Evolutionary conservation across 2,329 filamentous ascomycete species (phyloP).

Genomic region (Ceratocystis papillata): DNA sequence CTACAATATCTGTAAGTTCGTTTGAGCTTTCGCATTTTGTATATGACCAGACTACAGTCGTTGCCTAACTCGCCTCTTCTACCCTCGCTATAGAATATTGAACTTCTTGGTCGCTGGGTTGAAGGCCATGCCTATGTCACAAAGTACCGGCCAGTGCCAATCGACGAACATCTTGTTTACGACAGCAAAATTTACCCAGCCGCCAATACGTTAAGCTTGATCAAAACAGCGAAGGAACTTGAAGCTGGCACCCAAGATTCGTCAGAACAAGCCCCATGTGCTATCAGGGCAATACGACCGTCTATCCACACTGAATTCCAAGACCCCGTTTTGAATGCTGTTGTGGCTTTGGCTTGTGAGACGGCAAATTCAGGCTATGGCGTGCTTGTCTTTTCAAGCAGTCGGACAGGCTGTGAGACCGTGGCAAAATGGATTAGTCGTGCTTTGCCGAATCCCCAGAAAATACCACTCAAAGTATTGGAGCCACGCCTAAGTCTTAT

Average conservation of each 20-base stretch:
- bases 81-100: conserved; percentile 47
- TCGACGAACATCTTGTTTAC: conserved; percentile 63
- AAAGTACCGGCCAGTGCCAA: conserved; percentile 61
- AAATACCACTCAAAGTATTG: conserved; percentile 39
- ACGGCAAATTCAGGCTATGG: conserved; percentile 59
- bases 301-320: conserved; percentile 52
- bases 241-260: conserved; percentile 31
- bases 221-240: conserved; percentile 47
- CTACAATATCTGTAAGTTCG: conserved; percentile 56
- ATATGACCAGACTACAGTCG: too few relatives aligned
- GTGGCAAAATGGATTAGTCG: conserved; percentile 58
- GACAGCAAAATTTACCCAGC: conserved; percentile 57
- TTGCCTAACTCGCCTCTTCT: not conserved
- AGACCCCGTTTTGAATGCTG: conserved; percentile 56
- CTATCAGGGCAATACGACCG: conserved; percentile 40
- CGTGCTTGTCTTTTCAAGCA: conserved; percentile 62
- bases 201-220: conserved; percentile 43
- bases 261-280: conserved; percentile 26
- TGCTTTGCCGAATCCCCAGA: conserved; percentile 46
- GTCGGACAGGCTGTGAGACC: conserved; percentile 54
- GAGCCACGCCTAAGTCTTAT: conserved; percentile 54
- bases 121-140: conserved; percentile 61
- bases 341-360: conserved; percentile 58
- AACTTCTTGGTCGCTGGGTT: conserved; percentile 59
- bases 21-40: too few relatives aligned